A percentile compares a stretch with the other conserved stretches of the same genome.
Evolutionary conservation across 2,329 filamentous ascomycete species (phyloP).

Genomic region (Didymella exigua): DNA sequence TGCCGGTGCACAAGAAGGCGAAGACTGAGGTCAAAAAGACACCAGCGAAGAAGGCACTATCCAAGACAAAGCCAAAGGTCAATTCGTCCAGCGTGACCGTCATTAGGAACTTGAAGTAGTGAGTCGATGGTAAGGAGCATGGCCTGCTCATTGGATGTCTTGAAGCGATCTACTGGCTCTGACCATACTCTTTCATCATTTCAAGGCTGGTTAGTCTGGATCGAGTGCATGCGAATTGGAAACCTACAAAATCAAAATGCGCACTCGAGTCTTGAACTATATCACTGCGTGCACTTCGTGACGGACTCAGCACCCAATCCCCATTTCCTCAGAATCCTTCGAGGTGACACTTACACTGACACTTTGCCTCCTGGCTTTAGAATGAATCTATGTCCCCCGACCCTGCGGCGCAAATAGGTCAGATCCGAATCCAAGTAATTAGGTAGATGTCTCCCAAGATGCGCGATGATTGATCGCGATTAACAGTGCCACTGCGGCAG

Average conservation of each 20-base stretch:
- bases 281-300: too few relatives aligned
- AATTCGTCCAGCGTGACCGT: background rate
- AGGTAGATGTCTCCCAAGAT: too few relatives aligned
- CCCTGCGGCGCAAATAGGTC: too few relatives aligned
- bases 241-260: background rate
- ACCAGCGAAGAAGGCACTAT: too few relatives aligned
- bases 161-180: background rate
- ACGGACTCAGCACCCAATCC: too few relatives aligned
- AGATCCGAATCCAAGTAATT: too few relatives aligned
- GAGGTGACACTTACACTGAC: too few relatives aligned
- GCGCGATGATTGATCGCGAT: too few relatives aligned
- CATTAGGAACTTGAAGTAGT: background rate
- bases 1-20: slow-evolving; percentile 28
- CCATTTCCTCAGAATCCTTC: too few relatives aligned
- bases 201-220: background rate
- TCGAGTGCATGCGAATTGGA: background rate
- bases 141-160: background rate
- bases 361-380: too few relatives aligned
- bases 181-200: background rate
- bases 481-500: too few relatives aligned
- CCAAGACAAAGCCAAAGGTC: slow-evolving; percentile 5
- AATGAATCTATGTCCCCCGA: too few relatives aligned
- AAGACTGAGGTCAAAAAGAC: slow-evolving; percentile 19
- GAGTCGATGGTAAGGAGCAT: background rate
- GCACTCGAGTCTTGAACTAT: background rate